Evolutionary conservation across 495 filamentous ascomycete genomes (phyloP), one percentile per base, ranked within the genome.

Genomic region (Aspergillus ellipticus): DNA sequence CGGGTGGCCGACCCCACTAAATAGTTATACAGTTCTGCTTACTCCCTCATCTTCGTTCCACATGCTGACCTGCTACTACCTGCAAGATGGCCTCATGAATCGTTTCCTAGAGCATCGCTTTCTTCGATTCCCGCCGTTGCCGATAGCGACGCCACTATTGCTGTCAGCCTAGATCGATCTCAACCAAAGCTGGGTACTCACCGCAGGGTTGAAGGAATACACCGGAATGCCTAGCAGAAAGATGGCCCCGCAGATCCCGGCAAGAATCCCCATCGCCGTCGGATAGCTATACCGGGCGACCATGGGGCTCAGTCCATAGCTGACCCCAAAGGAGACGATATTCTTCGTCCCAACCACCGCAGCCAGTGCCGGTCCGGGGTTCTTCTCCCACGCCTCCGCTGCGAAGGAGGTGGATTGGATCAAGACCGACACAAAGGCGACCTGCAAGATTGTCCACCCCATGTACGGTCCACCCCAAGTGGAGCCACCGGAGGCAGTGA

Each of bases 271-370:
- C 59, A 69, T 62, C 6, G 69, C 65, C 20, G 55, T 50, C 0
- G 58, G 54, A 48, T 74, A 72, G 29, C 59, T 63, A 56, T 68
- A 70, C 49, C 42, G 58, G 24, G 63, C 26, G 1, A 68, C 62
- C 69, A 68, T 68, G 0, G 69, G 67, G 19, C 37, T 67, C 42
- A 74, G 46, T 2, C 69, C 71, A 59, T 74, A 72, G 42, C 65
- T 68, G 42, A 70, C 24, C 6, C 63, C 71, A 56, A 75, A 74
- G 6, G 68, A 59, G 8, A 75, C 59, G 20, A 74, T 60, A 29
- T 74, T 74, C 59, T 74, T 75, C 21, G 66, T 67, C 0, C 71
- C 72, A 21, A 74, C 68, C 3, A 75, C 71, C 3, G 68, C 61
- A 19, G 72, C 73, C 29, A 75, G 55, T 3, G 73, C 73, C 2